These are phyloP conservation scores for Catunica adiposa DNA, from an alignment of 2,329 filamentous ascomycete genomes.

Conservation along the genomic window DNA sequence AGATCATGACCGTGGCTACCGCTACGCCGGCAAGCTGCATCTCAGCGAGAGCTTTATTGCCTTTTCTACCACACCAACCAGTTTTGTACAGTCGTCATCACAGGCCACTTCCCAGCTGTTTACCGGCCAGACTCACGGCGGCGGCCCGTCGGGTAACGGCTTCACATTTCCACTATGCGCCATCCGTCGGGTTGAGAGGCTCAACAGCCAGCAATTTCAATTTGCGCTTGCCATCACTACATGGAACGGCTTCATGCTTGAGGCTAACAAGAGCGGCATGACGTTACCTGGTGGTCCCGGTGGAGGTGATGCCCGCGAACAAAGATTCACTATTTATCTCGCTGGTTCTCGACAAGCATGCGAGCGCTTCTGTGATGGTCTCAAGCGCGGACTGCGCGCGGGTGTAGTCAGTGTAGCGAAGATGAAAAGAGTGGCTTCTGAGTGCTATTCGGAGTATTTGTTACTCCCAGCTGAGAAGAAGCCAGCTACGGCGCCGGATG, in stretches of 20 bases:
- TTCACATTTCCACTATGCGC: constrained; percentile 88
- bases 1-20: constrained; percentile 57
- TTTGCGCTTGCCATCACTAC: constrained; percentile 91
- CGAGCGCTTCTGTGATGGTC: constrained; percentile 87
- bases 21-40: constrained; percentile 85
- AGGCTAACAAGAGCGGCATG: constrained; percentile 28
- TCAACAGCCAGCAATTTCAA: constrained; percentile 82
- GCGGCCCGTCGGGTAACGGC: constrained; percentile 83
- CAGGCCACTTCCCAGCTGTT: constrained; percentile 66
- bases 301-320: constrained; percentile 33
- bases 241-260: constrained; percentile 61
- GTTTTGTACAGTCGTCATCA: constrained; percentile 67
- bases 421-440: constrained; percentile 59
- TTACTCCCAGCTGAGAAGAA: constrained; percentile 43
- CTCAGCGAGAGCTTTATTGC: constrained; percentile 89
- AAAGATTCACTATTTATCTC: constrained; percentile 82
- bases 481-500: constrained; percentile 47
- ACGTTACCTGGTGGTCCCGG: constrained; percentile 16
- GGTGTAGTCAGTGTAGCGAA: constrained; percentile 78
- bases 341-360: constrained; percentile 77
- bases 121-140: constrained; percentile 83
- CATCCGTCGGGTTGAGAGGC: constrained; percentile 76
- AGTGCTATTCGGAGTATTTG: constrained; percentile 84
- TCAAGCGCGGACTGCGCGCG: constrained; percentile 77
- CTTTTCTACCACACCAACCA: constrained; percentile 86